phyloP scores from a whole-genome alignment of 108 stramenopile species.

The Seminavis robusta region DNA sequence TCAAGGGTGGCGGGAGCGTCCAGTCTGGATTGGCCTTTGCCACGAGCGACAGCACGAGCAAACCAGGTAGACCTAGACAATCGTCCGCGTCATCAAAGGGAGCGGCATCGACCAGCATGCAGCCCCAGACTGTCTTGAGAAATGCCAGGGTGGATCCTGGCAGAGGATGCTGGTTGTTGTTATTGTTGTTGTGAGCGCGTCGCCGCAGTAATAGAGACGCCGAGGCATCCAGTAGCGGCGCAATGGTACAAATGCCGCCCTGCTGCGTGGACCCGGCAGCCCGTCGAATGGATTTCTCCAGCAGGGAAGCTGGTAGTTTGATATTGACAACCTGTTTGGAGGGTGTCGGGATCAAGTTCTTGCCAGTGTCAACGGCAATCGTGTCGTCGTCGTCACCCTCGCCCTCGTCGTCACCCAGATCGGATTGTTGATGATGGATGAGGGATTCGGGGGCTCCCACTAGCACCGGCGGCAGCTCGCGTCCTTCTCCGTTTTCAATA shows the following conservation, averaged over 20 bases:
- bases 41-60: background rate
- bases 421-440: too few species aligned
- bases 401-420: too few species aligned
- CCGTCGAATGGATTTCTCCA: background rate
- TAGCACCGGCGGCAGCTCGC: background rate
- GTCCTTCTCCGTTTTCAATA: background rate
- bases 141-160: background rate
- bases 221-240: constrained; percentile 1
- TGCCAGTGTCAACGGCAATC: too few species aligned
- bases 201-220: background rate
- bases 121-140: constrained; percentile 1
- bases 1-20: background rate
- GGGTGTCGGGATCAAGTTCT: background rate
- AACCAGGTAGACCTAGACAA: background rate
- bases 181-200: background rate
- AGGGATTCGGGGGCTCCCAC: background rate
- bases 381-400: too few species aligned
- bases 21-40: constrained; percentile 4
- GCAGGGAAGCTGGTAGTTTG: constrained; percentile 1
- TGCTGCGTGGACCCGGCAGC: too few species aligned
- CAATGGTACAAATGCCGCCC: background rate
- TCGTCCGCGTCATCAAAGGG: constrained; percentile 5
- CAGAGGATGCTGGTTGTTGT: too few species aligned
- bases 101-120: constrained; percentile 1
- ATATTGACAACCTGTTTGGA: background rate